Evolutionary conservation across 2,329 filamentous ascomycete genomes (phyloP), one percentile per base, ranked within the genome.

Genomic region (Tolypocladium nubicola): DNA sequence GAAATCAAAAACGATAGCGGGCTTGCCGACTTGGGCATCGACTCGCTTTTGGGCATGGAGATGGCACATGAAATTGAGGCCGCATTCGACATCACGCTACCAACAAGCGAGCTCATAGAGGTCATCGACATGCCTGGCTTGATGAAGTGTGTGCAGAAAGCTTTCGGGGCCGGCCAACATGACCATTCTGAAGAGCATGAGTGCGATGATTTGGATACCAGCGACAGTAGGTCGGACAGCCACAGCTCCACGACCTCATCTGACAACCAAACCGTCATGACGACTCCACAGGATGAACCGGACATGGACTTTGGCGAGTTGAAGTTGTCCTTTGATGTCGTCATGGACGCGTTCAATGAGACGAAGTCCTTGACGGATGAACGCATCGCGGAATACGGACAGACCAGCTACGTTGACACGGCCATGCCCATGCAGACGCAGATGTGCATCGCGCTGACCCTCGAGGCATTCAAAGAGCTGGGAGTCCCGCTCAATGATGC

Each of bases 1-100:
- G 55, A 56, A 21, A 56, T 56, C 7, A 56, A 14, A 21, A n/a
- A 52, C n/a, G 55, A 56, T 7, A 52, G 45, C 30, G 55, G 49
- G 35, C 43, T 56, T 13, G 47, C 55, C 8, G 55, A 56, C 55
- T 26, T 56, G 35, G 55, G 55, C 21, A 56, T 56, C 16, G 55
- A 56, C 35, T 56, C 55, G 19, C 45, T 56, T 26, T 21, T 52
- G 55, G 43, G 55, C 16, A 56, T 56, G 55, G 55, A 56, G 37
- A 38, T 56, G 38, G 55, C 54, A 14, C 52, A 53, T 2, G 77
- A 79, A 54, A 60, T 78, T 2, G 72, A 76, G 52, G 54, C 56
- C 2, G 61, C 61, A 0, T 76, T 79, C 58, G 66, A 70, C 4
- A 67, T 66, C 54, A 67, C 55, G 49, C 35, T 60, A 2, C 53